These are phyloP conservation scores for Alternaria sp. DNA, from an alignment of 2,329 filamentous ascomycete species.

Conservation along the genomic window DNA sequence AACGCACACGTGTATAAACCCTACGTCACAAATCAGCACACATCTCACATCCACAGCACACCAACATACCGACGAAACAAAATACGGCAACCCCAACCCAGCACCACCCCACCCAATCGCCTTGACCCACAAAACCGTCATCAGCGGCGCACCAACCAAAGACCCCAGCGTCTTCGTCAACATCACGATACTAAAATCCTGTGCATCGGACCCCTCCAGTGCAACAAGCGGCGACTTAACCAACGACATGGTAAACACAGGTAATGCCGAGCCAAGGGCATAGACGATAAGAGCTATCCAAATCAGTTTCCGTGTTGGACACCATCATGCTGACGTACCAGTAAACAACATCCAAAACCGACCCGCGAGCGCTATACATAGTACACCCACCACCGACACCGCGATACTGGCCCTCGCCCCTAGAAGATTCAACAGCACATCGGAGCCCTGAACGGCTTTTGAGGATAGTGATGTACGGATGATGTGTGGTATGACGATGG, in stretches of 20 bases:
- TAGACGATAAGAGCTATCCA: conserved; percentile 47
- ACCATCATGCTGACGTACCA: conserved; percentile 24
- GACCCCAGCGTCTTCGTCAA: conserved; percentile 49
- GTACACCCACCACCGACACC: conserved; percentile 47
- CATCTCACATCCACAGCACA: no score
- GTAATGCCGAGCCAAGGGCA: conserved; percentile 50
- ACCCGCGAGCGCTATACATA: conserved; percentile 45
- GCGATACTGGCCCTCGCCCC: conserved; percentile 45
- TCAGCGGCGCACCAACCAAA: conserved; percentile 48
- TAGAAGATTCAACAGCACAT: conserved; percentile 43
- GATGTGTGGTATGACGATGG: conserved; percentile 45
- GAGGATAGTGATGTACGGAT: conserved; percentile 41
- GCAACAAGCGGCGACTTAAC: conserved; percentile 48
- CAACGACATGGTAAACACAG: conserved; percentile 52
- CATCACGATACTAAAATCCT: conserved; percentile 52
- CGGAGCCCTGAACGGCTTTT: conserved; percentile 36
- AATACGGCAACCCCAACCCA: conserved; percentile 48
- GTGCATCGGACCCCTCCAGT: conserved; percentile 35
- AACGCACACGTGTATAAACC: conserved; percentile 23
- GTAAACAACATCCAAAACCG: conserved; percentile 46
- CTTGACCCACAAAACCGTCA: conserved; percentile 50
- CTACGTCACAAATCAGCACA: conserved; percentile 11
- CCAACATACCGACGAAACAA: conserved; percentile 45
- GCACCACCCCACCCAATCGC: conserved; percentile 47
- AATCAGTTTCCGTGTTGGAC: conserved; percentile 6